These are phyloP conservation scores for Orbilia javanica DNA, from an alignment of 2,329 filamentous ascomycete genomes.

Conservation along the genomic window DNA sequence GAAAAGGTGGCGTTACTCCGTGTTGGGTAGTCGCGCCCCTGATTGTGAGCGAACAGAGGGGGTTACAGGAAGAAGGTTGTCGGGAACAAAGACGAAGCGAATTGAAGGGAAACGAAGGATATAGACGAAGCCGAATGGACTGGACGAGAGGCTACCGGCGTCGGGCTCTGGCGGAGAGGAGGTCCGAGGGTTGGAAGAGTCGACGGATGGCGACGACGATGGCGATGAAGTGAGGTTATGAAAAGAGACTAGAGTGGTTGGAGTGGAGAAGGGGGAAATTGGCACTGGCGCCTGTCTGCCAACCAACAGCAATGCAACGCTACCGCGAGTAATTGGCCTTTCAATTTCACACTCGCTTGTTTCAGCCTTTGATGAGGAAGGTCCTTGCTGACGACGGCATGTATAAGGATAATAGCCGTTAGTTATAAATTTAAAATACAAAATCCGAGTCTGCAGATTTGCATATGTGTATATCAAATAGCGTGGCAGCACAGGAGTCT, in stretches of 20 bases:
- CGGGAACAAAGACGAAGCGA: constrained; percentile 7
- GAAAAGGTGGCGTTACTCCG: constrained; percentile 54
- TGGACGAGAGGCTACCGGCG: constrained; percentile 40
- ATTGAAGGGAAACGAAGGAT: constrained; percentile 47
- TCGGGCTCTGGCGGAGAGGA: constrained; percentile 28
- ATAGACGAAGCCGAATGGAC: constrained; percentile 4
- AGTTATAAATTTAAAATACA: too few relatives aligned
- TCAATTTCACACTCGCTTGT: constrained; percentile 48
- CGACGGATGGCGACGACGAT: constrained; percentile 37
- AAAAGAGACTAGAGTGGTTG: constrained; percentile 29
- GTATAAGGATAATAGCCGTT: too few relatives aligned
- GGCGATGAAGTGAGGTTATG: constrained; percentile 45
- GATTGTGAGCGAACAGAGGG: constrained; percentile 20
- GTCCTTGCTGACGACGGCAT: constrained; percentile 20
- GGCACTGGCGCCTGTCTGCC: constrained; percentile 23
- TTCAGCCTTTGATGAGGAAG: constrained; percentile 41
- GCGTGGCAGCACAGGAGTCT: constrained; percentile 8
- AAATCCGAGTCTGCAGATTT: not conserved
- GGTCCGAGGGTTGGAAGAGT: constrained; percentile 43
- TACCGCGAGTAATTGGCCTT: constrained; percentile 34
- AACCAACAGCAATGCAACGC: constrained; percentile 47
- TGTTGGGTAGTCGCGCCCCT: constrained; percentile 53
- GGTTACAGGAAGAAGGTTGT: constrained; percentile 10
- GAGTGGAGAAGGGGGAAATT: constrained; percentile 48
- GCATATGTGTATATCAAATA: not conserved